A percentile compares a stretch with the other conserved stretches of the same genome.
phyloP scores from a whole-genome alignment of 441 rosid genomes.

The Syzygium syzygioides region DNA sequence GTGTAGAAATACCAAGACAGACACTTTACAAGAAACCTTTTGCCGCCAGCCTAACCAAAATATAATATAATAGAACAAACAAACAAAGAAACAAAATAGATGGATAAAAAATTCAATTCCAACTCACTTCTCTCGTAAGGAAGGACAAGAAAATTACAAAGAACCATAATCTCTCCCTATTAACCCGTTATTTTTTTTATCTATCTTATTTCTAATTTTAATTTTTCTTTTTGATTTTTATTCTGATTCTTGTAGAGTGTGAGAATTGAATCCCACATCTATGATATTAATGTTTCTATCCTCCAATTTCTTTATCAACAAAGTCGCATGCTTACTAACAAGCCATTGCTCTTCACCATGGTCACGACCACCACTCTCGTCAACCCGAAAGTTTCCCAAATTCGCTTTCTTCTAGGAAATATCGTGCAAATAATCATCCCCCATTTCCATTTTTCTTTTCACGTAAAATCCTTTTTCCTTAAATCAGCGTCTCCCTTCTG shows the following conservation, averaged over 20 bases:
- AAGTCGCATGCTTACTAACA: not conserved
- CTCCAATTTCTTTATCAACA: too few relatives aligned
- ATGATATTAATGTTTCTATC: too few relatives aligned
- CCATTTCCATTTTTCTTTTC: not conserved
- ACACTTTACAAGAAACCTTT: not conserved
- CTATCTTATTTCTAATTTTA: not conserved
- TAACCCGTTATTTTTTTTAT: not conserved
- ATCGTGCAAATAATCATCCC: not conserved
- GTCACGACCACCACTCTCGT: not conserved
- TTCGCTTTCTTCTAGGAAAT: not conserved
- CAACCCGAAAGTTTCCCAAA: not conserved
- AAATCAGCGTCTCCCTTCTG: not conserved
- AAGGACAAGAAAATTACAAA: not conserved
- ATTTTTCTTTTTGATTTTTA: too few relatives aligned
- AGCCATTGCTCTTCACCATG: not conserved
- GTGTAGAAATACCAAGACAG: not conserved
- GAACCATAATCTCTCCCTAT: not conserved
- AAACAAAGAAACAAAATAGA: not conserved
- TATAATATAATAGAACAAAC: not conserved
- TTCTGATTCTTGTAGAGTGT: rapidly evolving
- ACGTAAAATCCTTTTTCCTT: not conserved
- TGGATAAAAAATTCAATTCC: not conserved
- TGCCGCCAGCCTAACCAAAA: not conserved
- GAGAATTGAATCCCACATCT: too few relatives aligned
- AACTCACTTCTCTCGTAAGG: not conserved